These are phyloP conservation scores for Candida silvatica DNA, from an alignment of 805 yeast species.

Conservation along the genomic window DNA sequence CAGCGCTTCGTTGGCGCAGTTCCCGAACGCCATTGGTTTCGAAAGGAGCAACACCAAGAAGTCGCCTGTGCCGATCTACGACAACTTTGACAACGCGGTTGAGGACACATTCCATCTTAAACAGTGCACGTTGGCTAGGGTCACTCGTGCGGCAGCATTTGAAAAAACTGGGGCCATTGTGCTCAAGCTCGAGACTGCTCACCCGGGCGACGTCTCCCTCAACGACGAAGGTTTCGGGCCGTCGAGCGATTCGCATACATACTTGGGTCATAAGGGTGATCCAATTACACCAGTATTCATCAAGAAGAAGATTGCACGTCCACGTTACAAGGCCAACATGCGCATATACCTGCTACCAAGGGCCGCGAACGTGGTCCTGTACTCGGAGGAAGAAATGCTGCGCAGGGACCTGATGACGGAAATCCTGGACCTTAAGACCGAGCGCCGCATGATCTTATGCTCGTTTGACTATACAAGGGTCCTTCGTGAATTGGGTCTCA, in stretches of 20 bases:
- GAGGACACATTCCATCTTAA: constrained; percentile 30
- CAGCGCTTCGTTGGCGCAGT: constrained; percentile 1
- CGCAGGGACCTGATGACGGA: constrained; percentile 41
- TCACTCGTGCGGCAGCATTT: constrained; percentile 46
- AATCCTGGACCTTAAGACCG: constrained; percentile 29
- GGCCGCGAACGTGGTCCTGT: constrained; percentile 29
- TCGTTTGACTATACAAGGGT: constrained; percentile 21
- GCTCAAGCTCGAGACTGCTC: constrained; percentile 45
- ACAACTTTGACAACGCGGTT: constrained; percentile 37
- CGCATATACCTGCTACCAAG: constrained; percentile 48
- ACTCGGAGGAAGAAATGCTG: constrained; percentile 41
- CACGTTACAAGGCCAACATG: constrained; percentile 56
- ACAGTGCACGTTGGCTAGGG: constrained; percentile 38
- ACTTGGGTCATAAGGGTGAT: constrained; percentile 33
- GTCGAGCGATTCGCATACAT: constrained; percentile 8
- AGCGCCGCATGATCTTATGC: constrained; percentile 18
- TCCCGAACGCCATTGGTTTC: constrained; percentile 7
- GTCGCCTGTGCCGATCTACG: constrained; percentile 10
- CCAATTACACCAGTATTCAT: constrained; percentile 40
- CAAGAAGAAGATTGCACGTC: constrained; percentile 51
- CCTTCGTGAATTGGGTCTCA: too few relatives aligned
- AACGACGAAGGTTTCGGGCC: constrained; percentile 32
- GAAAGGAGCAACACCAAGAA: constrained; percentile 6
- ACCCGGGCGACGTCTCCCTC: constrained; percentile 40
- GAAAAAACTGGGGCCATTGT: constrained; percentile 44